Conservation (phyloP, 176 grass and related monocot species). For the Puccinellia tenuiflora region DNA sequence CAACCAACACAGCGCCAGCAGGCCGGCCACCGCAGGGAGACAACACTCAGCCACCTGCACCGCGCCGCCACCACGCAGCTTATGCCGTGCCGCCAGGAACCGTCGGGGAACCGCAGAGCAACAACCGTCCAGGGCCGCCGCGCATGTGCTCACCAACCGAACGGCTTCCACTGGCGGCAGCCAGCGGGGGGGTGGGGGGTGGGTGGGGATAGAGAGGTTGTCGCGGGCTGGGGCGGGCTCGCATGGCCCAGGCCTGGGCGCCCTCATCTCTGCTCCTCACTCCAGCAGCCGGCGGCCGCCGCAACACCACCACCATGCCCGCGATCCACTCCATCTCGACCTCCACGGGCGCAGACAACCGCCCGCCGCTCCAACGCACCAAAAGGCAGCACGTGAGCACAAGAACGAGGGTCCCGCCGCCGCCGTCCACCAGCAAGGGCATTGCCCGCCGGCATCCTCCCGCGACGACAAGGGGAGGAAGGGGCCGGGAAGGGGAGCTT, state of each 20-base stretch:
- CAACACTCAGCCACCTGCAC: neutral
- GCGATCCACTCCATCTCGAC: neutral
- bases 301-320: neutral
- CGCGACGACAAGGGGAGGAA: neutral
- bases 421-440: no score
- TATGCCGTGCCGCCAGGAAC: neutral
- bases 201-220: neutral
- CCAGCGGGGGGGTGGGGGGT: no score
- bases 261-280: neutral
- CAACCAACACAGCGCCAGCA: neutral
- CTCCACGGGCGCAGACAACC: neutral
- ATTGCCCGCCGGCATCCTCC: neutral
- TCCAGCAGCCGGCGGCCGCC: neutral
- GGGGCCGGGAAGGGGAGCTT: neutral
- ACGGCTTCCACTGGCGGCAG: no score
- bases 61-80: neutral
- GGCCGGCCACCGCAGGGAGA: neutral
- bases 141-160: no score
- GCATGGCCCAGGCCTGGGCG: neutral
- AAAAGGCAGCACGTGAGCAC: neutral
- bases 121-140: no score
- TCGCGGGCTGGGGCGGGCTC: neutral
- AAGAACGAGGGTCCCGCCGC: neutral
- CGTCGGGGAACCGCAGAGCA: neutral
- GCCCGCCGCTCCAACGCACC: neutral